Percentiles rank a stretch among this genome's conserved stretches.
phyloP scores from a whole-genome alignment of 2,329 filamentous ascomycete genomes.

The Colletotrichum scovillei region DNA sequence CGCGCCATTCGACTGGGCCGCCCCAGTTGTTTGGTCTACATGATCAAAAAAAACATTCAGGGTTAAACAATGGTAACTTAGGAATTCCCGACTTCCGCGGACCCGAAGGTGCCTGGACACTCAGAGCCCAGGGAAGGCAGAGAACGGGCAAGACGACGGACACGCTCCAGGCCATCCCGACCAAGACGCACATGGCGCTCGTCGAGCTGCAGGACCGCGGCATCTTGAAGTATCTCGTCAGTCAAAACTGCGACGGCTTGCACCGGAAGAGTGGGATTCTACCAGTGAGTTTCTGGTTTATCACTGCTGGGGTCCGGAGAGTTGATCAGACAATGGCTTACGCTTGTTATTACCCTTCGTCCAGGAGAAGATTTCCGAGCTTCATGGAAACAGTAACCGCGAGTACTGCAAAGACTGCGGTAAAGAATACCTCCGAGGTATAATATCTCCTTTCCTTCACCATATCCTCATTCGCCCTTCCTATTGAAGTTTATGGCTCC shows the following conservation, averaged over 20 bases:
- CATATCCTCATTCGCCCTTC: too few species aligned
- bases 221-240: slow-evolving; percentile 55
- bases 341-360: neutral
- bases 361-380: slow-evolving; percentile 54
- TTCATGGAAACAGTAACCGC: slow-evolving; percentile 60
- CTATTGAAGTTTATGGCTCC: too few species aligned
- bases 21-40: too few species aligned
- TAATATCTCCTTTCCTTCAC: neutral
- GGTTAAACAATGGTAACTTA: slow-evolving; percentile 25
- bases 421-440: slow-evolving; percentile 58
- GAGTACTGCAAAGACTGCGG: slow-evolving; percentile 57
- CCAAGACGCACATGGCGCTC: slow-evolving; percentile 58
- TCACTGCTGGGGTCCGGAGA: neutral
- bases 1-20: too few species aligned
- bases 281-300: slow-evolving; percentile 44
- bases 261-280: slow-evolving; percentile 58
- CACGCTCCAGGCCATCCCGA: slow-evolving; percentile 57
- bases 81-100: slow-evolving; percentile 62
- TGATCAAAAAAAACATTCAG: too few species aligned
- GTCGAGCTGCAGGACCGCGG: slow-evolving; percentile 55
- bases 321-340: neutral
- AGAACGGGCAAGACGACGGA: slow-evolving; percentile 45
- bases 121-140: slow-evolving; percentile 53
- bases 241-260: slow-evolving; percentile 58
- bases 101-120: slow-evolving; percentile 57